These are phyloP conservation scores for Leccinum huronense DNA, from an alignment of 1,284 basidiomycete species.

Conservation along the genomic window DNA sequence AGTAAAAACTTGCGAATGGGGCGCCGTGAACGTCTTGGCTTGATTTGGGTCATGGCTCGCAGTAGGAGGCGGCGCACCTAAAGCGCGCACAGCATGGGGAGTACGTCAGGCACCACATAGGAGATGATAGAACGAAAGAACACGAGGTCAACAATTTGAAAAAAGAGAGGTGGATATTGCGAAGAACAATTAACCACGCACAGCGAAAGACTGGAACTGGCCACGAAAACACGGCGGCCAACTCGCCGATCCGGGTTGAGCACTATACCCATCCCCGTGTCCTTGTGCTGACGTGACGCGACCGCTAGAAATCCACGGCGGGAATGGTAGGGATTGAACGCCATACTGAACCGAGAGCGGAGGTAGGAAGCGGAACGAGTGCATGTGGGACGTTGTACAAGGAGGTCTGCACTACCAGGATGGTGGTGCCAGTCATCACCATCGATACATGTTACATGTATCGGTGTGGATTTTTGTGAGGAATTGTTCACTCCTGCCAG, in stretches of 20 bases:
- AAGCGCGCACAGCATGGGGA: conserved; percentile 1
- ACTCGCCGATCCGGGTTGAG: conserved; percentile 24
- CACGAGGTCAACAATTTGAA: conserved; percentile 1
- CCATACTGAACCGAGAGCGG: conserved; percentile 18
- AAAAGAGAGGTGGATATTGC: background rate
- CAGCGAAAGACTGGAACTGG: background rate
- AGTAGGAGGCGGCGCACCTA: conserved; percentile 20
- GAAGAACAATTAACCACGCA: conserved; percentile 6
- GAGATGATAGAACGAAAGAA: conserved; percentile 6
- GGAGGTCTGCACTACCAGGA: conserved; percentile 3
- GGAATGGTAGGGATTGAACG: conserved; percentile 16
- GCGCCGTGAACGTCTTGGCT: conserved; percentile 5
- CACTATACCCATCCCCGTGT: conserved; percentile 26
- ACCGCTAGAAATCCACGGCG: conserved; percentile 22
- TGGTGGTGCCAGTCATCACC: no score
- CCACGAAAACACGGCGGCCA: conserved; percentile 7
- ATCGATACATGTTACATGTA: no score
- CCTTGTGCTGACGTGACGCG: conserved; percentile 17
- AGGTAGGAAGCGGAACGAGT: conserved; percentile 19
- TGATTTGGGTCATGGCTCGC: conserved; percentile 15
- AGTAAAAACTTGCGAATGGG: conserved; percentile 12
- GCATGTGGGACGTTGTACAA: conserved; percentile 2
- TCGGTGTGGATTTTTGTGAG: no score
- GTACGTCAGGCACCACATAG: conserved; percentile 15
- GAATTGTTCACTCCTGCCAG: no score